Percentiles rank a stretch among this genome's conserved stretches.
Evolutionary conservation across 225 moss, liverwort and hornwort species (phyloP).

Genomic region (Straminergon stramineum): DNA sequence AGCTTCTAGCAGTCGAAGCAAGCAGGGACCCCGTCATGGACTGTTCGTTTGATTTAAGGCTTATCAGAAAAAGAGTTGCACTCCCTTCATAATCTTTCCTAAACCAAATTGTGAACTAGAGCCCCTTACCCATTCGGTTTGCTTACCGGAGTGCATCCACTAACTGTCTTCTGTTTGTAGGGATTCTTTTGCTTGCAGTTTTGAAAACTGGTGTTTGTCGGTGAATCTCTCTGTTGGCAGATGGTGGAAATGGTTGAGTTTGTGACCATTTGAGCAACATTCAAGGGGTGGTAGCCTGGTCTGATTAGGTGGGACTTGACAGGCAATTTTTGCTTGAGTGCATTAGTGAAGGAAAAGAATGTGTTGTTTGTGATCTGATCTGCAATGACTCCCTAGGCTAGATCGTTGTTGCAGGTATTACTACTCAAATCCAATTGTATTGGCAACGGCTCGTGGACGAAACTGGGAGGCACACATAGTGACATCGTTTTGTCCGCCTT

Average conservation of each 20-base stretch:
- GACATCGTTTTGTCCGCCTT: constrained; percentile 1
- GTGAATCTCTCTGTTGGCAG: constrained; percentile 82
- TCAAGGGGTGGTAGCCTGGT: constrained; percentile 86
- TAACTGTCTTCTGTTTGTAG: constrained; percentile 58
- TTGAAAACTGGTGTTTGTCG: constrained; percentile 57
- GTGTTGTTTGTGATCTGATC: constrained; percentile 47
- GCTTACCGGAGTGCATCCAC: constrained; percentile 23
- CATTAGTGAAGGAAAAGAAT: constrained; percentile 41
- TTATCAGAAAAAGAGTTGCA: not conserved
- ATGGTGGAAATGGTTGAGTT: constrained; percentile 78
- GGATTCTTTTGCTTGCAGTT: constrained; percentile 45
- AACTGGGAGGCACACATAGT: constrained; percentile 2
- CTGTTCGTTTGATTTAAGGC: not conserved
- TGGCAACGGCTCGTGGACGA: constrained; percentile 14
- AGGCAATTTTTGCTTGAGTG: constrained; percentile 57
- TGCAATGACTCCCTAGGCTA: constrained; percentile 51
- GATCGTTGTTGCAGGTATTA: constrained; percentile 30
- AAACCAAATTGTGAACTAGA: not conserved
- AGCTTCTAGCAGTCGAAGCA: constrained; percentile 6
- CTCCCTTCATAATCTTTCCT: not conserved
- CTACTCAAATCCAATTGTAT: constrained; percentile 2
- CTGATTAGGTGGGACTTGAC: constrained; percentile 96
- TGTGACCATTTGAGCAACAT: constrained; percentile 82
- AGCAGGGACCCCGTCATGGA: not conserved
- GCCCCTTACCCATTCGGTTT: constrained; percentile 1